Evolutionary conservation across 1,139 yeast species (phyloP), one percentile per base, ranked within the genome.

Genomic region (Lodderomyces elongisporus): DNA sequence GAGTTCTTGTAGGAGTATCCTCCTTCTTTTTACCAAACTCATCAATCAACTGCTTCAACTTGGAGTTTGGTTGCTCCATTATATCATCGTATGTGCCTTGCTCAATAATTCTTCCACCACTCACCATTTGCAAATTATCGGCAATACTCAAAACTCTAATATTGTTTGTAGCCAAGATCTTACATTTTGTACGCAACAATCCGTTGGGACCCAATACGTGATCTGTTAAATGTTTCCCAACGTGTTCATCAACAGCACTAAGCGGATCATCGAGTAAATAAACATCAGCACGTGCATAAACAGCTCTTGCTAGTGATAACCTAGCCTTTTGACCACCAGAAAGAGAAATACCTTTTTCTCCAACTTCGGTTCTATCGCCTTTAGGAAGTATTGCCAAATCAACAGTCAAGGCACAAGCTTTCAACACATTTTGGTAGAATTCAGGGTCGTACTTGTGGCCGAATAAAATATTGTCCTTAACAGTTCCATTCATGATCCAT

Each of bases 121-220:
- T 74, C 24, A 91, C 62, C 77, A 91, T 70, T 22, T 84, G 70
- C 37, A 91, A 74, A 37, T 74, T 66, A 51, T 82, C 74, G 5
- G 97, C 95, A 47, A 77, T 77, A 39, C 84, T 74, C 48, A 91
- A 71, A 12, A 89, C 96, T 35, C 87, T 77, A 44, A 91, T 83
- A 38, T 85, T 81, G 59, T 91, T 91, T 6, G 98, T 91, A 5
- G 96, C 93, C 50, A 91, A 70, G 27, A 91, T 66, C 49, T 79
- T 80, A 46, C 95, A 78, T 58, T 87, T 89, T 14, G 82, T 55
- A 31, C 77, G 74, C 45, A 91, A 66, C 44, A 91, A 67, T 40
- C 98, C 97, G 22, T 73, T 61, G 15, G 88, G 79, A 14, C 96
- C 95, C 49, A 91, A 69, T n/a, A 58, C 60, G 37, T 62, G 51